These are phyloP conservation scores for Filobasidium floriforme DNA, from an alignment of 768 basidiomycete genomes.

Conservation along the genomic window DNA sequence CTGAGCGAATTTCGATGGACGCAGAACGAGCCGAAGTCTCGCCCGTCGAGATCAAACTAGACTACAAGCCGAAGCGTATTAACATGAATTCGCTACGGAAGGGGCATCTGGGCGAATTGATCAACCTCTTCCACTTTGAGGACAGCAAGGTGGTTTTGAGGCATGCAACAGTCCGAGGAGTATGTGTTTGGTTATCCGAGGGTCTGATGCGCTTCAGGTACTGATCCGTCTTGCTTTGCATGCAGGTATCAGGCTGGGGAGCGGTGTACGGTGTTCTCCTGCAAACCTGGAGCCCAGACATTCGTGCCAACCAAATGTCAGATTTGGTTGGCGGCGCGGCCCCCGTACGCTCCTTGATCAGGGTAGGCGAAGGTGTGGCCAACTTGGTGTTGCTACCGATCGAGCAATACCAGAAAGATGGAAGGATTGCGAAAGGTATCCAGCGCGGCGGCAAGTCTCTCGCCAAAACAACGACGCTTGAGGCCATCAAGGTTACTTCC, in stretches of 20 bases:
- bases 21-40: slow-evolving; percentile 80
- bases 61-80: slow-evolving; percentile 96
- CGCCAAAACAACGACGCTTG: slow-evolving; percentile 86
- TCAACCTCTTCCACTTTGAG: slow-evolving; percentile 99
- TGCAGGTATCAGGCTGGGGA: slow-evolving; percentile 84
- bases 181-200: too few species aligned
- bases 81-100: slow-evolving; percentile 84
- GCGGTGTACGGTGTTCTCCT: slow-evolving; percentile 84
- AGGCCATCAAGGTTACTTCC: slow-evolving; percentile 90
- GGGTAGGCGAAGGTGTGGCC: slow-evolving; percentile 92
- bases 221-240: neutral
- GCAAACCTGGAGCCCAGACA: slow-evolving; percentile 97
- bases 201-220: neutral
- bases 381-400: slow-evolving; percentile 93
- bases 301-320: slow-evolving; percentile 93
- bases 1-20: neutral
- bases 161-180: slow-evolving; percentile 83
- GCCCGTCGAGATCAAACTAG: slow-evolving; percentile 87
- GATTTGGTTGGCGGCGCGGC: slow-evolving; percentile 95
- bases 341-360: slow-evolving; percentile 92
- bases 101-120: slow-evolving; percentile 87
- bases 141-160: slow-evolving; percentile 96
- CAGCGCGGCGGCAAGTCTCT: slow-evolving; percentile 92
- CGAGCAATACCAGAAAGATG: slow-evolving; percentile 95
- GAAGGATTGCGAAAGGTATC: slow-evolving; percentile 79